phyloP scores from a whole-genome alignment of 257 asterid genomes.

The Sherardia arvensis region DNA sequence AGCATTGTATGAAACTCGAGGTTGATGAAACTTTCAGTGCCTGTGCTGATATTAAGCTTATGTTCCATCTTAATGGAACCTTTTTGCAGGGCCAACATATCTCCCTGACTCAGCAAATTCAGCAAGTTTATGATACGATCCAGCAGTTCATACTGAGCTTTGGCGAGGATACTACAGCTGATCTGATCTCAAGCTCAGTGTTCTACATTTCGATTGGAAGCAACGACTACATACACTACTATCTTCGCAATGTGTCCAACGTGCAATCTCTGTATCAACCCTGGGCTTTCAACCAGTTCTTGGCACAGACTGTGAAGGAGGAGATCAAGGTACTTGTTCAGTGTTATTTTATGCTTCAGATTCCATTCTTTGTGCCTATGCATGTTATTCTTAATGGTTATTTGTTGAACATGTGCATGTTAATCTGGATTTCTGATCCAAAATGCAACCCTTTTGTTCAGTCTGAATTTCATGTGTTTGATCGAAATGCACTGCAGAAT shows the following conservation, averaged over 20 bases:
- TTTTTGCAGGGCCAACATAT: conserved; percentile 75
- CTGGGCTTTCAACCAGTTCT: conserved; percentile 77
- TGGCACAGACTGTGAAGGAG: conserved; percentile 58
- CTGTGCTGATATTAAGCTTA: background rate
- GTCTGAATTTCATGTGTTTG: background rate
- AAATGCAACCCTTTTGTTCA: background rate
- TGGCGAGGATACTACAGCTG: conserved; percentile 74
- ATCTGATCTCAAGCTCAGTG: conserved; percentile 52
- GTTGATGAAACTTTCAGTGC: background rate
- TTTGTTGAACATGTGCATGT: background rate
- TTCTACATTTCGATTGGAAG: conserved; percentile 85
- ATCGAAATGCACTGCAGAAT: conserved; percentile 36
- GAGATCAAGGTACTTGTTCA: conserved; percentile 54
- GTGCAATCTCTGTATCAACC: conserved; percentile 72
- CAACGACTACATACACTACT: conserved; percentile 91
- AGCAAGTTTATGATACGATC: conserved; percentile 79
- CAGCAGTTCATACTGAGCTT: conserved; percentile 64
- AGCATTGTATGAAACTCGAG: background rate
- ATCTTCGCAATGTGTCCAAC: conserved; percentile 67
- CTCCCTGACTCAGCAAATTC: conserved; percentile 82
- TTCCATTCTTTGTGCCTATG: background rate
- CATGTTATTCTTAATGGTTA: background rate
- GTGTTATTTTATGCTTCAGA: background rate
- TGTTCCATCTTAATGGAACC: background rate
- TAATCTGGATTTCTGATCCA: background rate